Base-by-base conservation (phyloP, 441 rosid genomes). In the Cnidoscolus chayamansa region DNA sequence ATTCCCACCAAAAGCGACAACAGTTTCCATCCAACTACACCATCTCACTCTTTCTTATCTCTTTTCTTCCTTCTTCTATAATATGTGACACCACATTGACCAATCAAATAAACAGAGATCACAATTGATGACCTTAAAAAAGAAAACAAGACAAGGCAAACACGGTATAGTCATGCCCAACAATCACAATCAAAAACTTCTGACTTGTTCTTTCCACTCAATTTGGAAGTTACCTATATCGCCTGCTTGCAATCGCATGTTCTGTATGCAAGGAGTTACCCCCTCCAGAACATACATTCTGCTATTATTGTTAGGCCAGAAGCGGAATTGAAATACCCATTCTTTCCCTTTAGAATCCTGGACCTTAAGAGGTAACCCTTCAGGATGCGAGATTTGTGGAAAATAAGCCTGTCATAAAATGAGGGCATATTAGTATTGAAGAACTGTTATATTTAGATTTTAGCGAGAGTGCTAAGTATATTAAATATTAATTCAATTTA, bases 231-330 rank as follows among this genome's bases (percentile, higher is more conserved):
- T 90, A 96, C 99, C 94, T 81, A 83, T 88, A 80, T 96, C 99
- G 70, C 98, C 98, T 20, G 99, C 98, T 85, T 93, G 98, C 86
- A 93, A 81, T 80, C 82, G 87, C 98, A 96, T 84, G 83, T 86
- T 87, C 83, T 96, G 97, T 79, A 96, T 86, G 89, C 95, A 96
- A 74, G 96, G 93, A 62, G 91, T 87, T 73, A 94, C 95, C 48
- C 98, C 98, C 82, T 94, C 99, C 75, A 96, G 80, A 81, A 94
- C 92, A 89, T 94, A 96, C 87, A 92, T 93, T 84, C 98, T 86
- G 82, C 98, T 90, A 75, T 89, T 88, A 73, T 81, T 88, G 86
- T 87, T 96, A 48, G 97, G 94, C 97, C 97, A 93, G 82, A 93
- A 96, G 75, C 97, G 98, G 83, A 92, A 94, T 83, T 86, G 98